Evolutionary conservation across 805 yeast species (phyloP).

Genomic region (Candida hungchunana): DNA sequence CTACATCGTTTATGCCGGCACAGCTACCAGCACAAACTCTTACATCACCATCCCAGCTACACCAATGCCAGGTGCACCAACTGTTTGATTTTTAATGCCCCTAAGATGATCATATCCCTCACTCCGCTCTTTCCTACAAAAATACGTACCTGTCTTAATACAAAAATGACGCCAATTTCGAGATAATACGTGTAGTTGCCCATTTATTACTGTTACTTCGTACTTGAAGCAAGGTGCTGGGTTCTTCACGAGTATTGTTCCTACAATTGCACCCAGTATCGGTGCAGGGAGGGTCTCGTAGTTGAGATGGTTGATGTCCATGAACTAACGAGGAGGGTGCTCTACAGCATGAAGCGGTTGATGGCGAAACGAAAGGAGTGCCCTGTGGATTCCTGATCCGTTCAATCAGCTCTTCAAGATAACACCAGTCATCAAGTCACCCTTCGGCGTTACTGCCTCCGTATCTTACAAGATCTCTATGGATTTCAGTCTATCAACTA

Average conservation of each 20-base stretch:
- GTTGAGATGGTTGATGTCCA: conserved; percentile 38
- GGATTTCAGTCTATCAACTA: conserved; percentile 50
- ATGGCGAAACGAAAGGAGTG: conserved; percentile 22
- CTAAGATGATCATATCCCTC: no score
- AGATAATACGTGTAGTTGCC: no score
- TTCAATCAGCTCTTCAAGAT: conserved; percentile 31
- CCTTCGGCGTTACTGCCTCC: conserved; percentile 37
- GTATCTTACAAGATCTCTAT: conserved; percentile 41
- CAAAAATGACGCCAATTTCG: no score
- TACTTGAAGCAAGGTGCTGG: no score
- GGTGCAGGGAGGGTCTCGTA: conserved; percentile 39
- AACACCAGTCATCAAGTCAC: conserved; percentile 31
- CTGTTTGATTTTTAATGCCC: conserved; percentile 20
- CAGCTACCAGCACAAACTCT: conserved; percentile 54
- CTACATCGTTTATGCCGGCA: conserved; percentile 61
- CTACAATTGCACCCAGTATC: conserved; percentile 41
- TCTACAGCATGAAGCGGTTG: conserved; percentile 29
- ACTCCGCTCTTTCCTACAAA: no score
- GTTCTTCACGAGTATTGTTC: conserved; percentile 44
- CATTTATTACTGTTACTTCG: no score
- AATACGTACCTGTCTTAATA: no score
- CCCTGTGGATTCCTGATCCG: conserved; percentile 40
- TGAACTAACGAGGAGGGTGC: conserved; percentile 38
- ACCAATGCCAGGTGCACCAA: conserved; percentile 46
- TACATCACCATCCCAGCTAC: conserved; percentile 50